These are phyloP conservation scores for Capsicum chinense DNA, from an alignment of 257 asterid species.

Conservation along the genomic window DNA sequence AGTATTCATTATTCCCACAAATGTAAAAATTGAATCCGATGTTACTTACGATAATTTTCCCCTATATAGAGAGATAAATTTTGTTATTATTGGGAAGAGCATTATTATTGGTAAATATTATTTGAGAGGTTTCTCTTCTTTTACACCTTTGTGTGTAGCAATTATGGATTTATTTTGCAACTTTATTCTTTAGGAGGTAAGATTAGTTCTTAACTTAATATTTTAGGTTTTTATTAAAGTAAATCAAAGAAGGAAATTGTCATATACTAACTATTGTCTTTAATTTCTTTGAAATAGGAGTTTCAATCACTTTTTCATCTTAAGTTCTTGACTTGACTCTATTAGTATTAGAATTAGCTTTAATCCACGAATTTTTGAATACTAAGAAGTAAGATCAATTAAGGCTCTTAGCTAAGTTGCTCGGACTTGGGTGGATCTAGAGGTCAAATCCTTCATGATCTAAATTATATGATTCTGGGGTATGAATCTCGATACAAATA, in stretches of 20 bases:
- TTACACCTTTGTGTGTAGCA: background rate
- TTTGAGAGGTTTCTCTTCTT: background rate
- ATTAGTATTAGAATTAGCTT: background rate
- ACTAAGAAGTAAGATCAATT: background rate
- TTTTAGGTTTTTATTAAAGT: no score
- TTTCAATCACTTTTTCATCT: no score
- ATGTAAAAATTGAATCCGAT: background rate
- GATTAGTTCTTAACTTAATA: no score
- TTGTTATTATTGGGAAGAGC: background rate
- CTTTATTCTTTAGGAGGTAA: no score
- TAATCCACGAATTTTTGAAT: no score
- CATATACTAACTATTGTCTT: no score
- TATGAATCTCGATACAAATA: background rate
- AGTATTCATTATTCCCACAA: no score
- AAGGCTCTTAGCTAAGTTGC: background rate
- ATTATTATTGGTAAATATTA: no score
- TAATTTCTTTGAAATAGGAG: no score
- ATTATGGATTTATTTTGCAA: background rate
- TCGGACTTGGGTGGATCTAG: background rate
- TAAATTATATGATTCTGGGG: background rate
- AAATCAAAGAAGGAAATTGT: no score
- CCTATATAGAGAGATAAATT: background rate
- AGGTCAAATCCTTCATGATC: background rate
- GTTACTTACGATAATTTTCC: background rate
- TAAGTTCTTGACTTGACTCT: no score